Base-by-base conservation (phyloP, 441 rosid genomes). In the Bruguiera hainesii region DNA sequence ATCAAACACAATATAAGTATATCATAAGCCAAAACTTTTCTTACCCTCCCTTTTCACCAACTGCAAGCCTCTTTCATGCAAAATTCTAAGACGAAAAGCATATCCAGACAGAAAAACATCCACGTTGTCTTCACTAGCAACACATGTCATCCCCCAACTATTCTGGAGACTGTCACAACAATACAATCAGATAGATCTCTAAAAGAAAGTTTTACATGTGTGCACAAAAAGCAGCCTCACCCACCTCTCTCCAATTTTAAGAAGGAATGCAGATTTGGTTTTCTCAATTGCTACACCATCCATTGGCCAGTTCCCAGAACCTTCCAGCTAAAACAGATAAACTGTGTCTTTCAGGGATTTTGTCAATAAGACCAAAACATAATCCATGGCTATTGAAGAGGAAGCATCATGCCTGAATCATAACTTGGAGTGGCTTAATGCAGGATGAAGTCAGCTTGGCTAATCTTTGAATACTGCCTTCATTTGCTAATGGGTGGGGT, bases 241-340 rank as follows among this genome's bases (percentile, higher is more conserved):
- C 65, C 68, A 94, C 97, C 90, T 91, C 76, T 91, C 97, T 33
- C 89, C 99, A 77, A 94, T 89, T 81, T 89, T 79, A 58, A 89
- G 83, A 72, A 94, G 98, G 81, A 94, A 94, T 37, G 92, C 96
- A 30, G 86, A 75, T 79, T 91, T 94, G 53, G 98, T 94, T 82
- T 85, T 94, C 86, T 88, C 96, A 78, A 89, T 83, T 16, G 93
- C 91, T 53, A 84, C 76, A 71, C 86, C 91, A 83, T 87, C 93
- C 89, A 85, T 82, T 30, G 98, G 97, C 99, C 99, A 94, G 78
- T 84, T 89, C 58, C 97, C 99, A 78, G 99, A 94, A 67, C 99
- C 98, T 83, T 91, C 99, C 85, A 91, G 80, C 99, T 91, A 74
- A 42, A 75, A 63, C 35, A 77, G 31, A 70, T 11, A 58, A 64